A percentile compares a stretch with the other conserved stretches of the same genome.
Conservation (phyloP, 371 early-diverging fungal genomes). For the Amoeboaphelidium protococcarum region DNA sequence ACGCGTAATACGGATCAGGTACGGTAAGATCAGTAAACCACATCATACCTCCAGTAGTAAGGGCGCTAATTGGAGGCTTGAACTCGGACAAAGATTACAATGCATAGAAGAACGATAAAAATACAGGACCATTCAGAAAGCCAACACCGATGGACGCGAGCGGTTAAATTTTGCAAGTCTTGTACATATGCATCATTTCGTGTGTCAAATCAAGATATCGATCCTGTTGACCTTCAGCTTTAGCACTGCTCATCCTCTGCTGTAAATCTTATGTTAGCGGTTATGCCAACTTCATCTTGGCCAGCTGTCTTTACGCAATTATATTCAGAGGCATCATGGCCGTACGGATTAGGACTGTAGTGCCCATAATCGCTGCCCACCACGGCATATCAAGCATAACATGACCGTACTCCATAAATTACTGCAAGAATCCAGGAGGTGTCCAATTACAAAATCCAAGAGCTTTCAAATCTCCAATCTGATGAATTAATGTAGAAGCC, state of each 20-base stretch:
- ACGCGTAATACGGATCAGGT: neutral
- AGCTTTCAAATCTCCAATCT: constrained; percentile 43
- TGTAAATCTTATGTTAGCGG: constrained; percentile 35
- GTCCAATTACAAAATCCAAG: constrained; percentile 44
- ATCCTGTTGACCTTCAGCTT: neutral
- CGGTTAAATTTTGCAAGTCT: constrained; percentile 17
- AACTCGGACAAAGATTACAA: constrained; percentile 47
- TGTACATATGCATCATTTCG: neutral
- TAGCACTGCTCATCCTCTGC: constrained; percentile 19
- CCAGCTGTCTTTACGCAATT: constrained; percentile 40
- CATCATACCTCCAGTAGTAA: neutral
- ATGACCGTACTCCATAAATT: constrained; percentile 43
- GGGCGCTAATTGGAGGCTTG: neutral
- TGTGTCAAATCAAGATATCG: neutral
- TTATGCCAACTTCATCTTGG: constrained; percentile 39
- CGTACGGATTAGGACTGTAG: constrained; percentile 40
- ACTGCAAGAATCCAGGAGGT: constrained; percentile 48
- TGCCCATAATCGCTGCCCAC: constrained; percentile 58
- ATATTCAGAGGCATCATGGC: constrained; percentile 44
- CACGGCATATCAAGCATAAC: constrained; percentile 66
- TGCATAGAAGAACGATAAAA: constrained; percentile 67
- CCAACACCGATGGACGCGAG: constrained; percentile 30
- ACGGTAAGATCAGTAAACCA: neutral
- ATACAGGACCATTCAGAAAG: constrained; percentile 50
- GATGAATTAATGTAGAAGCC: no score